These are phyloP conservation scores for Aspergillus terreus DNA, from an alignment of 2,329 filamentous ascomycete genomes.

Conservation along the genomic window DNA sequence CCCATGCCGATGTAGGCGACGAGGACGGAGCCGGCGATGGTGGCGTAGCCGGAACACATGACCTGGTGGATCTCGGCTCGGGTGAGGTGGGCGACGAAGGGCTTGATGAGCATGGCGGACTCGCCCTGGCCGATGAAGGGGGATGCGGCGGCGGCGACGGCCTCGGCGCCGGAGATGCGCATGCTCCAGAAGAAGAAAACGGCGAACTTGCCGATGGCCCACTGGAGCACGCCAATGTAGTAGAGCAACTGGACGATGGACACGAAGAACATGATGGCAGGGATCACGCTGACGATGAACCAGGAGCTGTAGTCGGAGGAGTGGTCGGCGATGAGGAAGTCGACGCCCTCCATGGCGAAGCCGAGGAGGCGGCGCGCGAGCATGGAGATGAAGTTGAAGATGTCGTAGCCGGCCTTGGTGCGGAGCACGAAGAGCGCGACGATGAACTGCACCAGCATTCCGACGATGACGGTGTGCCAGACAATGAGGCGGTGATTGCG, in stretches of 20 bases:
- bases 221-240: conserved; percentile 77
- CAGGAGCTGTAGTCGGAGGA: conserved; percentile 46
- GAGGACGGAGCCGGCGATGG: conserved; percentile 82
- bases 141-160: conserved; percentile 88
- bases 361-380: conserved; percentile 71
- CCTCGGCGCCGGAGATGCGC: conserved; percentile 82
- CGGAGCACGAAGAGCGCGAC: conserved; percentile 84
- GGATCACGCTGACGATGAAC: conserved; percentile 79
- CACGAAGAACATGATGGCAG: conserved; percentile 94
- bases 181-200: conserved; percentile 89
- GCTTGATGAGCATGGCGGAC: conserved; percentile 86
- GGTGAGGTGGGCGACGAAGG: conserved; percentile 81
- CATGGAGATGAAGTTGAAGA: conserved; percentile 82
- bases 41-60: conserved; percentile 89
- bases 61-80: conserved; percentile 86
- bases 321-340: conserved; percentile 62
- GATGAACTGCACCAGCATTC: conserved; percentile 84
- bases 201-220: conserved; percentile 85
- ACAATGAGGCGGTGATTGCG: conserved; percentile 57
- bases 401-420: conserved; percentile 76
- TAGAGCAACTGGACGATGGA: conserved; percentile 84
- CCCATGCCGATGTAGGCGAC: conserved; percentile 83
- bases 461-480: conserved; percentile 80
- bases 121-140: conserved; percentile 94
- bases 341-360: conserved; percentile 69